Evolutionary conservation across 2,329 filamentous ascomycete genomes (phyloP), one percentile per base, ranked within the genome.

Genomic region (Exophiala mesophila): DNA sequence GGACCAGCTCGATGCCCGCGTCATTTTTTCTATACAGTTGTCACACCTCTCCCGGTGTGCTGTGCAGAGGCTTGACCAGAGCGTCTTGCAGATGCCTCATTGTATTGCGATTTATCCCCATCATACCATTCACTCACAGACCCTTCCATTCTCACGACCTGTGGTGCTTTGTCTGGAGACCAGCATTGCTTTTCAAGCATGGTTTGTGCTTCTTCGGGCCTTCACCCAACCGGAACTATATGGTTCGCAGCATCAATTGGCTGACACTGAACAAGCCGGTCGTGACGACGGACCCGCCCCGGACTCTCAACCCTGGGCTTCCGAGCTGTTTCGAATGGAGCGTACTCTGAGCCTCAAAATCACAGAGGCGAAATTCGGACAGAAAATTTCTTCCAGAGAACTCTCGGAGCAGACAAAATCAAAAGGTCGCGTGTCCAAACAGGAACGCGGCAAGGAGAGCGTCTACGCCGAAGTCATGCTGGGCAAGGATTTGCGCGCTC

Each of bases 71-170:
- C 72, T 98, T 38, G 88, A 97, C 63, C 80, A 81, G 39, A 94
- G 89, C 4, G 90, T 98, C 6, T 67, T 98, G 30, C 88, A 94
- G 52, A 86, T 92, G 62, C 88, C 96, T 46, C 92, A 86, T 59
- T 97, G 89, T 67, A 85, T 98, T 50, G 89, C 87, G 39, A 90
- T 98, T 34, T 96, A 96, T 59, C 90, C 92, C 12, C 89, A 90
- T 50, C 97, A 98, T 64, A 82, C 87, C 1, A 75, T 84, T 7
- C 80, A 79, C 15, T 77, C 86, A 1, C 83, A 79, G 2, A 77
- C 83, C 13, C 72, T 90, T 42, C 83, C 84, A 5, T 77, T 90
- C 19, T 82, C 88, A 45, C 23, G 23, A 26, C 90, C 92, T 0
- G 82, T 97, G 24, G 96, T 94, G 60, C 72, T 98, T 23, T 85